Conservation (phyloP, 306 rosid genomes). For the Rosa multiflora region DNA sequence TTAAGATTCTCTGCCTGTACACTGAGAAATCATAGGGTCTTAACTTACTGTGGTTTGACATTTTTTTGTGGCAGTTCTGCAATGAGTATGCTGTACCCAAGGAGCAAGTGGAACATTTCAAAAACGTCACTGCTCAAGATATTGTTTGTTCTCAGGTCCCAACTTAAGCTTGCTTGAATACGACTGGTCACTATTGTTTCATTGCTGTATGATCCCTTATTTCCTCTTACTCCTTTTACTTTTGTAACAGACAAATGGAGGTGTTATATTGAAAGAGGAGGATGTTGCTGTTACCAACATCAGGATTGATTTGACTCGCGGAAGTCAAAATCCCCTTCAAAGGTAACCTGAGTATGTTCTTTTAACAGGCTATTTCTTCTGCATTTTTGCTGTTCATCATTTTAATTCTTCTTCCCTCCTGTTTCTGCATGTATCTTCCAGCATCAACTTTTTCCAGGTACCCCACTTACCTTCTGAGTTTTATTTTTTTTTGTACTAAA, state of each 20-base stretch:
- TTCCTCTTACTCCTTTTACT: neutral
- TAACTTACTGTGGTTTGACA: neutral
- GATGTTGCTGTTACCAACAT: slow-evolving; percentile 77
- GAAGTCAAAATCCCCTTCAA: slow-evolving; percentile 82
- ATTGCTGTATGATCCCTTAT: slow-evolving; percentile 9
- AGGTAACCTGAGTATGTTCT: slow-evolving; percentile 48
- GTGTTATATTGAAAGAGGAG: slow-evolving; percentile 68
- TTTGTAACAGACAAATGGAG: slow-evolving; percentile 65
- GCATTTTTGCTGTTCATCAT: slow-evolving; percentile 9
- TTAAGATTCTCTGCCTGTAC: neutral
- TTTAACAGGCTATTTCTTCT: slow-evolving; percentile 21
- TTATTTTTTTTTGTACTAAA: neutral
- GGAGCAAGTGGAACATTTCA: slow-evolving; percentile 69
- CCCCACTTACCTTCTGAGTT: slow-evolving; percentile 4
- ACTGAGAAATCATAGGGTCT: neutral
- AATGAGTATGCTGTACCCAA: slow-evolving; percentile 95
- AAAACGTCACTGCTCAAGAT: slow-evolving; percentile 84
- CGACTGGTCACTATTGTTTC: neutral
- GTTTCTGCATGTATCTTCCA: slow-evolving; percentile 50
- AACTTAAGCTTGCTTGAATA: neutral
- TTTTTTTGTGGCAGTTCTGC: slow-evolving; percentile 60
- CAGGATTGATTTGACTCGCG: slow-evolving; percentile 93
- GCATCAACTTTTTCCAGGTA: slow-evolving; percentile 94
- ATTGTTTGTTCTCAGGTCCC: slow-evolving; percentile 89
- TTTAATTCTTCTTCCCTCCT: neutral